Evolutionary conservation across 2,329 filamentous ascomycete genomes (phyloP).

Genomic region (Pestalotiopsis sp.): DNA sequence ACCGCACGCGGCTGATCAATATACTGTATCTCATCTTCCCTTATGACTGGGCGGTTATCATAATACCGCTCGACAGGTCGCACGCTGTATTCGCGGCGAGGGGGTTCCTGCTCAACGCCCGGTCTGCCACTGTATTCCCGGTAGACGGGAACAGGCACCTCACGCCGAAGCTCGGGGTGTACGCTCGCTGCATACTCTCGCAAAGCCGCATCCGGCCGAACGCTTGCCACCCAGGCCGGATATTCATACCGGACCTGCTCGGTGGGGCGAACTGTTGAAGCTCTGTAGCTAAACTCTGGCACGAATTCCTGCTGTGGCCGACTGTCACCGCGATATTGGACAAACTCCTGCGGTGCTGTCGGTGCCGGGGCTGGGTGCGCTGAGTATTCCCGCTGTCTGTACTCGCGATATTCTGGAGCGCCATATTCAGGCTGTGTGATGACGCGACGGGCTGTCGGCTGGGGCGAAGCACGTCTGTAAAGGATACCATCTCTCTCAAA

Average conservation of each 20-base stretch:
- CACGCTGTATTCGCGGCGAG: conserved; percentile 43
- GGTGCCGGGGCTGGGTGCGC: conserved; percentile 47
- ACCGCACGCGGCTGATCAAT: conserved; percentile 45
- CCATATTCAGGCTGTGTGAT: conserved; percentile 66
- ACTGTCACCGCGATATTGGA: conserved; percentile 46
- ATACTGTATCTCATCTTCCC: conserved; percentile 45
- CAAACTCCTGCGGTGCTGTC: conserved; percentile 46
- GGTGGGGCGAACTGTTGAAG: conserved; percentile 60
- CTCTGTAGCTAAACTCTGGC: conserved; percentile 56
- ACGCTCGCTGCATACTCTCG: conserved; percentile 50
- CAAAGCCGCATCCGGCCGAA: conserved; percentile 41
- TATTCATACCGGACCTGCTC: conserved; percentile 49
- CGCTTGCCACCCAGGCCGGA: conserved; percentile 43
- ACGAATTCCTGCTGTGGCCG: conserved; percentile 47
- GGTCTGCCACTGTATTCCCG: conserved; percentile 37
- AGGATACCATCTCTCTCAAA: conserved; percentile 53
- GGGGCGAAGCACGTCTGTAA: conserved; percentile 55
- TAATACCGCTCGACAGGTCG: conserved; percentile 48
- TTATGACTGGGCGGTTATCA: conserved; percentile 33
- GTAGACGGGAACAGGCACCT: conserved; percentile 23
- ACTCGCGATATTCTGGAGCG: conserved; percentile 53
- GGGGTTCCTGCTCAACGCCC: conserved; percentile 30
- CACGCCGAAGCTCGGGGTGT: conserved; percentile 41
- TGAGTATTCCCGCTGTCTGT: conserved; percentile 61
- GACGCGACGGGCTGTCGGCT: conserved; percentile 55